Evolutionary conservation across 2,329 filamentous ascomycete species (phyloP), one percentile per base, ranked within the genome.

Genomic region (Trichoderma sp.): DNA sequence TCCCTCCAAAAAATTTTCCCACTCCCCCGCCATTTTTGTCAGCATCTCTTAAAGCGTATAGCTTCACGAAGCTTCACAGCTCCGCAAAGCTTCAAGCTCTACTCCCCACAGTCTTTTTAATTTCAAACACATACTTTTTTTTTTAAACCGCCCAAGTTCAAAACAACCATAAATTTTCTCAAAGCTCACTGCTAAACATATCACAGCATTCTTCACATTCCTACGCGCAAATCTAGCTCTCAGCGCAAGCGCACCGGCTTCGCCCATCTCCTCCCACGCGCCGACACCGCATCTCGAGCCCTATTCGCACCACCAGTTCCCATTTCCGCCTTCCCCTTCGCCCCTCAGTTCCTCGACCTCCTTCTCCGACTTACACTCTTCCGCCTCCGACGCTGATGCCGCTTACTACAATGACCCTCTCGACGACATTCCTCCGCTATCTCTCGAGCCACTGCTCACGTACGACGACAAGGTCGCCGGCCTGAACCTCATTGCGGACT

Each of bases 161-260:
- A 55, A 6, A 8, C 19, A 19, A n/a, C 5, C 11, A 5, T 14
- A 19, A 13, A 56, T n/a, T 37, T 19, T 24, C 7, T 33, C 19
- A 13, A 31, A 27, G 8, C 27, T 58, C 21, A 11, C n/a, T 27
- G 21, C 63, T 66, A 29, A 66, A 40, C n/a, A 35, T 16, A 19
- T 29, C 5, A n/a, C 79, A 96, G 92, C 92, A 31, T 96, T 96
- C 83, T 91, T 96, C 80, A 91, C 89, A 68, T 95, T 93, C 74
- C 85, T 96, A 19, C 89, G 92, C 73, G 91, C 91, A 72, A 96
- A 96, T 76, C 87, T 96, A 68, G 89, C 90, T 74, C 88, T 95
- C 69, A 85, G 84, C 63, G 64, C 64, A 35, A 37, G 55, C 10
- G 58, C 64, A 29, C 83, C 83, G 57, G 89, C 84, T 58, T 89